Conservation (phyloP, 2,329 filamentous ascomycete genomes). For the Microcera coccophila region DNA sequence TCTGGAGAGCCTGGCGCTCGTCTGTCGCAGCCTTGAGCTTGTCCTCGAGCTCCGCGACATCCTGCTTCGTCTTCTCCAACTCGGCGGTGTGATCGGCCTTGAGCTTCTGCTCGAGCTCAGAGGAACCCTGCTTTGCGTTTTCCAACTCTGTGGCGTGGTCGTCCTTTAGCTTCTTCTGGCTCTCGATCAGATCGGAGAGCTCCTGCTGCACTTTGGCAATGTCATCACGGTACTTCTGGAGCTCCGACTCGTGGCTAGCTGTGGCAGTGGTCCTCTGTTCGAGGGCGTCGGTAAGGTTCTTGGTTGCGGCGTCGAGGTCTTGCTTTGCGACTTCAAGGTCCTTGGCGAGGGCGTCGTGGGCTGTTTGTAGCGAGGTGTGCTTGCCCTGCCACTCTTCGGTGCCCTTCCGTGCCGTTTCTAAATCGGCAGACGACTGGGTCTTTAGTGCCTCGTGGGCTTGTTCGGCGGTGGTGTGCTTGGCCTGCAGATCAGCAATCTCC, state of each 20-base stretch:
- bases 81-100: slow-evolving; percentile 22
- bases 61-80: slow-evolving; percentile 20
- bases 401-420: slow-evolving; percentile 30
- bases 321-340: slow-evolving; percentile 31
- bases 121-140: slow-evolving; percentile 2
- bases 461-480: slow-evolving; percentile 28
- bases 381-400: slow-evolving; percentile 27
- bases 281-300: slow-evolving; percentile 24
- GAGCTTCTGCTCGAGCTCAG: slow-evolving; percentile 24
- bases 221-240: slow-evolving; percentile 17
- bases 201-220: slow-evolving; percentile 25
- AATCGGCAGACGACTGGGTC: slow-evolving; percentile 31
- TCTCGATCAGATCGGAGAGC: slow-evolving; percentile 18
- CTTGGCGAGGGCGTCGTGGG: slow-evolving; percentile 23
- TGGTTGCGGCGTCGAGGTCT: slow-evolving; percentile 29
- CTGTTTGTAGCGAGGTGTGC: slow-evolving; percentile 19
- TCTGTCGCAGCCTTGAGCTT: slow-evolving; percentile 19
- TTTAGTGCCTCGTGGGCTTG: slow-evolving; percentile 23
- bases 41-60: slow-evolving; percentile 15
- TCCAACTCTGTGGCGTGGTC: slow-evolving; percentile 6
- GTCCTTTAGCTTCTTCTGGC: slow-evolving; percentile 7
- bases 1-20: slow-evolving; percentile 14
- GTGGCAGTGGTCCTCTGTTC: slow-evolving; percentile 18
- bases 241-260: slow-evolving; percentile 17
- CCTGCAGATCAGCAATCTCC: slow-evolving; percentile 5